These are phyloP conservation scores for Acanthamoeba quina DNA, from an alignment of 208 protist genomes.

Conservation along the genomic window DNA sequence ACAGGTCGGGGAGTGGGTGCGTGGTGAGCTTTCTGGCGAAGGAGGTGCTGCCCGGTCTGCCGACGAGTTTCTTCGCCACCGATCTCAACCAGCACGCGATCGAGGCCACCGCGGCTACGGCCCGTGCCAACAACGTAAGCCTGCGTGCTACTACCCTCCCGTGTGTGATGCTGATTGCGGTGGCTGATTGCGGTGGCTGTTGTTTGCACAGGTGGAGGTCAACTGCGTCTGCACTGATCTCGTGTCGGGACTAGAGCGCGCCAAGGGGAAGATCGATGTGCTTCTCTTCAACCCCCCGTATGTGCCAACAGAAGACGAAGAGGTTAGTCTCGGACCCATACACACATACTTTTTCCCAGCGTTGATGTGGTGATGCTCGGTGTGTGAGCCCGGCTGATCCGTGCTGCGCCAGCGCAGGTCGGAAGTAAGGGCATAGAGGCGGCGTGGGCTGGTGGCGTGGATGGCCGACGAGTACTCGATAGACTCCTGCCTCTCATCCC, in stretches of 20 bases:
- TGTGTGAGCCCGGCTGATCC: too few species aligned
- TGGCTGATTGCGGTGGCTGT: too few species aligned
- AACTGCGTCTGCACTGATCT: conserved; percentile 77
- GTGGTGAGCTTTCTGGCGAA: conserved; percentile 77
- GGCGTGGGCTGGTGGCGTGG: conserved; percentile 80
- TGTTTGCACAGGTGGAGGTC: conserved; percentile 43
- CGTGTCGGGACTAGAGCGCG: conserved; percentile 38
- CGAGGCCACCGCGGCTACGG: conserved; percentile 43
- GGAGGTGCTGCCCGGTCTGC: not conserved
- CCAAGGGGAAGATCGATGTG: conserved; percentile 76
- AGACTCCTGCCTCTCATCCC: conserved; percentile 77
- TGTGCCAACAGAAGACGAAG: conserved; percentile 78
- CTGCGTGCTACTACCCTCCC: not conserved
- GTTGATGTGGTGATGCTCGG: too few species aligned
- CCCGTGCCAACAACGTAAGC: conserved; percentile 60
- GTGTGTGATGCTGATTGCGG: too few species aligned
- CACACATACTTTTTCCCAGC: too few species aligned
- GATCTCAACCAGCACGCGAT: conserved; percentile 78
- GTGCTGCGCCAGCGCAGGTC: not conserved
- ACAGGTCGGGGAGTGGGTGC: conserved; percentile 80
- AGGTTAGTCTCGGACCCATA: not conserved
- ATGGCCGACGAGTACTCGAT: conserved; percentile 81
- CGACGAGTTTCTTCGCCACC: conserved; percentile 68
- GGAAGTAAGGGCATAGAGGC: conserved; percentile 70
- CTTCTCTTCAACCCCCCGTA: conserved; percentile 84